Base-by-base conservation (phyloP, 192 early-diverging fungal genomes). In the Phlyctochytrium planicorne region DNA sequence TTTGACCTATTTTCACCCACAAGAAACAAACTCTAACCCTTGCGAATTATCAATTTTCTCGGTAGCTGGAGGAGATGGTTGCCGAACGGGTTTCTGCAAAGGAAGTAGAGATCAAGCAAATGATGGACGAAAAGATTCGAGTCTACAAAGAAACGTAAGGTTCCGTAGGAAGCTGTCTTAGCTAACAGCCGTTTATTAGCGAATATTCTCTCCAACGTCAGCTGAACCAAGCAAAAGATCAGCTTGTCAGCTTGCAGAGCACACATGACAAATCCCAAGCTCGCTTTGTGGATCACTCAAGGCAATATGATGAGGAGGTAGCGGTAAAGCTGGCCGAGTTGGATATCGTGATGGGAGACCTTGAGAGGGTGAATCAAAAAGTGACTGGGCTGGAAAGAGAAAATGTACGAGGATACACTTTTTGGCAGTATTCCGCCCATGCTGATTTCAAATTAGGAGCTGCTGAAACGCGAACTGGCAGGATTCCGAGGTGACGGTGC, bases 291-390 rank as follows among this genome's bases (percentile, higher is more conserved):
- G 82, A 87, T 53, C 82, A 86, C 47, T 75, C 74, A 37, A 83
- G 85, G 55, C 87, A 88, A 63, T 85, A 87, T 33, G 72, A 95
- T 67, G 88, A 94, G 59, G 88, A 92, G 59, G 86, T 94, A 52
- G 87, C 90, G 1, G 86, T 78, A 10, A 89, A 90, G 65, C 77
- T 93, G 30, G 92, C 91, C 3, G 95, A 95, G 65, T 75, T 94
- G n/a, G 94, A 97, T 67, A 94, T 97, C 53, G 75, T 94, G 2
- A 81, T 88, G 47, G 79, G 88, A 52, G 95, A 97, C 64, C 77
- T 95, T 37, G 94, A 97, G 60, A 86, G 89, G 27, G 87, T 90
- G 20, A 90, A 91, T 53, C 80, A 80, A 34, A 90, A 84, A 59
- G 77, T 90, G 4, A 82, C 83, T 2, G 82, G 87, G 34, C 69